Conservation (phyloP, 345 rosid genomes). For the Brassica nigra region DNA sequence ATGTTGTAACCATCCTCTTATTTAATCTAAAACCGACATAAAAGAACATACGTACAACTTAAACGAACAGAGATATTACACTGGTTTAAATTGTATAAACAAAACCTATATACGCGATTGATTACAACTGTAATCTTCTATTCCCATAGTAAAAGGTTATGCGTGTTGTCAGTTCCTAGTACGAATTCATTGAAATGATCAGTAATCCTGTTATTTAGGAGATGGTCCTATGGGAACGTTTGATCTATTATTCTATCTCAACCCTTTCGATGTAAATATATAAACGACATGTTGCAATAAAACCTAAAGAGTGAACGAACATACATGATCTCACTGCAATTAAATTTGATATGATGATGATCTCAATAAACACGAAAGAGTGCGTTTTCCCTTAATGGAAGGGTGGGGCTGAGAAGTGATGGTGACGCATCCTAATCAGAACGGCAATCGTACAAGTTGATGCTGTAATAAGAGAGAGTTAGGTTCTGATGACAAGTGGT, state of each 20-base stretch:
- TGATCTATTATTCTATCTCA: neutral
- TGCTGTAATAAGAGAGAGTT: conserved; percentile 1
- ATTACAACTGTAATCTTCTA: neutral
- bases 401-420: conserved; percentile 18
- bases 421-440: conserved; percentile 32
- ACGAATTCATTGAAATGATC: neutral
- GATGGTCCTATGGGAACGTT: neutral
- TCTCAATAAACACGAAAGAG: neutral
- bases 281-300: neutral
- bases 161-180: neutral
- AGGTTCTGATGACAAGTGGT: conserved; percentile 35
- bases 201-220: neutral
- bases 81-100: neutral
- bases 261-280: neutral
- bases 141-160: neutral
- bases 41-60: neutral
- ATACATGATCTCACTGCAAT: neutral
- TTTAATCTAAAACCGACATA: neutral
- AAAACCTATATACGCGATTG: neutral
- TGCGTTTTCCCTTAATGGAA: neutral
- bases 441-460: conserved; percentile 34
- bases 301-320: neutral
- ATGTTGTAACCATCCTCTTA: neutral
- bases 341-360: neutral
- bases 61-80: neutral